These are phyloP conservation scores for Pharnaceum exiguum DNA, from an alignment of 148 eudicot species.

Conservation along the genomic window DNA sequence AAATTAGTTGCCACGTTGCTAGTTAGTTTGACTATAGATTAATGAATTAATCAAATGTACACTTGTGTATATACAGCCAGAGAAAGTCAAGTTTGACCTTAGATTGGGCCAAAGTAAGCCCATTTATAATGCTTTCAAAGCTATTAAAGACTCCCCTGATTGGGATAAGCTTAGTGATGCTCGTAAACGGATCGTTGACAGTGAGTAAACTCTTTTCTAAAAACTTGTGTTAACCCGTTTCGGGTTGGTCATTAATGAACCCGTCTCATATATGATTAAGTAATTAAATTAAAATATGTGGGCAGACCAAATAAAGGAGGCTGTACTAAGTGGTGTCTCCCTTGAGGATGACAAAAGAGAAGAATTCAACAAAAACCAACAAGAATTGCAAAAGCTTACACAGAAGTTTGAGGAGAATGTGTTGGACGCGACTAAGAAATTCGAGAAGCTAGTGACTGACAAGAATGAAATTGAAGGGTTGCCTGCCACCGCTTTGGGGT, in stretches of 20 bases:
- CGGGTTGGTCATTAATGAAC: neutral
- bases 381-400: conserved; percentile 83
- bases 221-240: neutral
- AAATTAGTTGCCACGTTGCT: neutral
- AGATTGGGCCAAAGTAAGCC: conserved; percentile 97
- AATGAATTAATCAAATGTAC: conserved; percentile 1
- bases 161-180: conserved; percentile 73
- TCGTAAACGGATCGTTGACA: conserved; percentile 86
- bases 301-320: conserved; percentile 91
- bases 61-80: conserved; percentile 60
- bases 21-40: neutral
- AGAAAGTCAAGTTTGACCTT: conserved; percentile 84
- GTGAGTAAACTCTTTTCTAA: conserved; percentile 32
- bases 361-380: conserved; percentile 79
- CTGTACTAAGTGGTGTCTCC: conserved; percentile 78
- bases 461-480: conserved; percentile 90
- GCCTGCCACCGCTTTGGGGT: conserved; percentile 83
- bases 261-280: too few relatives aligned
- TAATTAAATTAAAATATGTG: too few relatives aligned
- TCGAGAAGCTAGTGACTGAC: conserved; percentile 76
- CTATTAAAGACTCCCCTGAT: conserved; percentile 72
- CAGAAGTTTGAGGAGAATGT: conserved; percentile 92
- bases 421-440: conserved; percentile 94
- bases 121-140: conserved; percentile 77
- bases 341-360: conserved; percentile 90